phyloP scores from a whole-genome alignment of 108 stramenopile species.

The Nitzschia sp. region DNA sequence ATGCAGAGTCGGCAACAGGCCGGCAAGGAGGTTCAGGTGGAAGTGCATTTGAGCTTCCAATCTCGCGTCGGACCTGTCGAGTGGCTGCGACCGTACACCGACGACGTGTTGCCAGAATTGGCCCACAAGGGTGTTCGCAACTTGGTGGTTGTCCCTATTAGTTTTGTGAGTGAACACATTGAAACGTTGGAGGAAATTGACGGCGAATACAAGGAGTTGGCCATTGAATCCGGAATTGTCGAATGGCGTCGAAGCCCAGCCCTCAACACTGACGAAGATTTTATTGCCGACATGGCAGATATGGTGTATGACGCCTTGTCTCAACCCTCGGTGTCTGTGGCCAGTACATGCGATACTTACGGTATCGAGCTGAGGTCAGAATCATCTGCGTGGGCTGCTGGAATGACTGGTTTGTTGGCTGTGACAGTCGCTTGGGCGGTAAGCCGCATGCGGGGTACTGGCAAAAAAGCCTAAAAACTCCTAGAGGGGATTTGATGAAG shows the following conservation, averaged over 20 bases:
- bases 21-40: conserved; percentile 54
- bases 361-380: conserved; percentile 46
- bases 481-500: too few relatives aligned
- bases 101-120: conserved; percentile 88
- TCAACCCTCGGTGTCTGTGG: conserved; percentile 74
- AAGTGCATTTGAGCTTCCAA: conserved; percentile 90
- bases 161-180: conserved; percentile 99
- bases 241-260: conserved; percentile 94
- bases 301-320: conserved; percentile 87
- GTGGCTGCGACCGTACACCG: conserved; percentile 98
- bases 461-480: too few relatives aligned
- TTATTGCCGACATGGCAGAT: conserved; percentile 95
- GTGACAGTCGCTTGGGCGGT: conserved; percentile 53
- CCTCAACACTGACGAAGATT: conserved; percentile 89
- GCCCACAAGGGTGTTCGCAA: conserved; percentile 88
- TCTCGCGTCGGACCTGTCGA: conserved; percentile 96
- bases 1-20: conserved; percentile 35
- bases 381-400: conserved; percentile 51
- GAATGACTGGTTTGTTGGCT: conserved; percentile 51
- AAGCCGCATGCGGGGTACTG: too few relatives aligned
- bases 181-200: conserved; percentile 99
- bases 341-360: conserved; percentile 87
- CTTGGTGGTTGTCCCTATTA: conserved; percentile 96
- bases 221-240: conserved; percentile 88
- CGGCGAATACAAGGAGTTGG: conserved; percentile 97